Evolutionary conservation across 2,329 filamentous ascomycete species (phyloP).

Genomic region (Colletotrichum plurivorum): DNA sequence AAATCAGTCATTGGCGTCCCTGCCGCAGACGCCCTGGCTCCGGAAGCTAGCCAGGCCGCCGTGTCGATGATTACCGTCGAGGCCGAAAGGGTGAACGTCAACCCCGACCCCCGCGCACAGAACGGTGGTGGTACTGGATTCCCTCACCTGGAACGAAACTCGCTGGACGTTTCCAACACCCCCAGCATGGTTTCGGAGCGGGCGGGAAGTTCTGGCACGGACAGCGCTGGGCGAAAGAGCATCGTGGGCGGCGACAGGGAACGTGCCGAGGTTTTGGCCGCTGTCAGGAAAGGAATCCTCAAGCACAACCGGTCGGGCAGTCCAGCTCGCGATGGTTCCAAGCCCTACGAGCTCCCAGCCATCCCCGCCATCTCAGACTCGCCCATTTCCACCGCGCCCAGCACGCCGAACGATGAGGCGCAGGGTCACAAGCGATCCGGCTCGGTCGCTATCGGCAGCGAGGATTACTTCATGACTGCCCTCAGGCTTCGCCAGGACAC

Average conservation of each 20-base stretch:
- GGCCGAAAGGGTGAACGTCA: constrained; percentile 87
- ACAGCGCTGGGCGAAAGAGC: constrained; percentile 81
- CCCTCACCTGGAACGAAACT: constrained; percentile 87
- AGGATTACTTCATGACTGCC: constrained; percentile 91
- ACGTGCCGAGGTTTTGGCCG: constrained; percentile 90
- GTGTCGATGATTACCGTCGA: constrained; percentile 97
- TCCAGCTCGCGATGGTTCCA: constrained; percentile 34
- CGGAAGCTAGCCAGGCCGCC: constrained; percentile 81
- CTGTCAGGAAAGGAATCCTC: constrained; percentile 94
- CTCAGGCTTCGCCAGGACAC: constrained; percentile 81
- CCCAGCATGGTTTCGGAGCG: constrained; percentile 64
- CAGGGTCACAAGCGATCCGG: constrained; percentile 76
- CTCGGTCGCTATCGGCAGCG: constrained; percentile 81
- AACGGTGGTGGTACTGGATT: constrained; percentile 82
- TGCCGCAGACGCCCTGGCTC: constrained; percentile 75
- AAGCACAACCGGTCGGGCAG: constrained; percentile 74
- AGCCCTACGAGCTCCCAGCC: constrained; percentile 62
- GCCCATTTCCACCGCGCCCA: constrained; percentile 87
- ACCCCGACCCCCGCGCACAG: constrained; percentile 77
- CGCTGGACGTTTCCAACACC: constrained; percentile 75
- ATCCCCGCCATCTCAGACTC: constrained; percentile 80
- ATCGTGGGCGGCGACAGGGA: constrained; percentile 93
- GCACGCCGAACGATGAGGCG: constrained; percentile 86
- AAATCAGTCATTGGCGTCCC: constrained; percentile 90
- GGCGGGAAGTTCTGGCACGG: constrained; percentile 69